A percentile compares a stretch with the other conserved stretches of the same genome.
These are phyloP conservation scores for Penicillium waksmanii DNA, from an alignment of 495 filamentous ascomycete genomes.

Conservation along the genomic window DNA sequence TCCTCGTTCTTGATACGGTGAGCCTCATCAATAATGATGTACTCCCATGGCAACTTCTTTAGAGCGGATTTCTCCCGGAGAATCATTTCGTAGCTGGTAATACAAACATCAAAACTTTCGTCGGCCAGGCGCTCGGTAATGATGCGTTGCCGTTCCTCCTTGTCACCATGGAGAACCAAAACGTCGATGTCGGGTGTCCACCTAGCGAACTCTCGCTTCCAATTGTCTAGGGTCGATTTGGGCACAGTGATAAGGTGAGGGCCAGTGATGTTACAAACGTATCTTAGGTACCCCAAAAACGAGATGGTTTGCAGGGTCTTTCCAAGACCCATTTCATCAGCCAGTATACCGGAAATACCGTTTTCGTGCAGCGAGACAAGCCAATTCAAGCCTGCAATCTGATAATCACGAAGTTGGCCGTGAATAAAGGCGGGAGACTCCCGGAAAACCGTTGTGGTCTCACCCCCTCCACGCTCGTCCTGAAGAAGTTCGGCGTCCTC, in stretches of 20 bases:
- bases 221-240: slow-evolving; percentile 98
- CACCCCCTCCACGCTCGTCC: slow-evolving; percentile 85
- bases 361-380: slow-evolving; percentile 98
- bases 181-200: slow-evolving; percentile 98
- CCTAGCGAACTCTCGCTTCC: slow-evolving; percentile 88
- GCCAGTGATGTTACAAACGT: slow-evolving; percentile 82
- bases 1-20: slow-evolving; percentile 99
- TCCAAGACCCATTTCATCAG: slow-evolving; percentile 96
- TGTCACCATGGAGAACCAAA: slow-evolving; percentile 90
- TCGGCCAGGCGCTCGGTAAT: slow-evolving; percentile 90
- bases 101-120: slow-evolving; percentile 91
- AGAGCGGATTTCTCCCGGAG: slow-evolving; percentile 92
- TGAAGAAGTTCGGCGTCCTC: slow-evolving; percentile 95
- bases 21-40: slow-evolving; percentile 99
- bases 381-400: slow-evolving; percentile 94
- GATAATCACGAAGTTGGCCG: slow-evolving; percentile 92
- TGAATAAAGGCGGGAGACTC: slow-evolving; percentile 89
- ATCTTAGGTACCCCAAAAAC: slow-evolving; percentile 94
- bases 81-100: slow-evolving; percentile 97
- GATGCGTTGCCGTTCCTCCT: slow-evolving; percentile 86
- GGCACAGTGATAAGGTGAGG: slow-evolving; percentile 95
- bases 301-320: slow-evolving; percentile 90
- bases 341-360: slow-evolving; percentile 95
- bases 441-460: slow-evolving; percentile 85
- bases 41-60: slow-evolving; percentile 99